Conservation (phyloP, 176 grass and related monocot species). For the Neostapfia colusana region DNA sequence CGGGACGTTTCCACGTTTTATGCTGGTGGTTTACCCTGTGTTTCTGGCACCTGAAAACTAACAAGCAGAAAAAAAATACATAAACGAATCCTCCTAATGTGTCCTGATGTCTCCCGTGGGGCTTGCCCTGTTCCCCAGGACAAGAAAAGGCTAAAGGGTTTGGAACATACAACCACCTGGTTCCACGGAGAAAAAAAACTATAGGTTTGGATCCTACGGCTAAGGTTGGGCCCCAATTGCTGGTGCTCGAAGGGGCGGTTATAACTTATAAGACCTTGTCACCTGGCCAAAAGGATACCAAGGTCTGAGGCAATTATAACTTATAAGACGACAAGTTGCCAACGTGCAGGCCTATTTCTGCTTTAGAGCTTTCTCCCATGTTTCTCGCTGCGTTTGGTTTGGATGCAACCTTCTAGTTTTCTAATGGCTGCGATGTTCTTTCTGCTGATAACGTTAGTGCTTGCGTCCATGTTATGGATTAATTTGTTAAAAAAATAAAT, state of each 20-base stretch:
- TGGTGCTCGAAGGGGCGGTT: not conserved
- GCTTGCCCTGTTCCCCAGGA: conserved; percentile 21
- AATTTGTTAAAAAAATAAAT: not conserved
- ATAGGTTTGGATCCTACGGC: conserved; percentile 15
- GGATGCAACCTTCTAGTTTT: conserved; percentile 42
- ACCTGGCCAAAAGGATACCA: conserved; percentile 30
- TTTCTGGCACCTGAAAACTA: not conserved
- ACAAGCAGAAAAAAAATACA: not conserved
- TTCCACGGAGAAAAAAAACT: conserved; percentile 33
- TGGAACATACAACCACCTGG: not conserved
- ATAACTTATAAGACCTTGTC: conserved; percentile 24
- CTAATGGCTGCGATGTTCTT: conserved; percentile 14
- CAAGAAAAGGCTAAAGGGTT: conserved; percentile 30
- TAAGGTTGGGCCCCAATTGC: conserved; percentile 16
- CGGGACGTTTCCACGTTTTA: not conserved
- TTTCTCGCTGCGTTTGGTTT: conserved; percentile 23
- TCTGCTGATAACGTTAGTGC: conserved; percentile 6
- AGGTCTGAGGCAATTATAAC: conserved; percentile 20
- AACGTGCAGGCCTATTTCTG: not conserved
- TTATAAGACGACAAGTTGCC: conserved; percentile 45
- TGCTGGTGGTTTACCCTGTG: not conserved
- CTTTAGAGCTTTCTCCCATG: conserved; percentile 35
- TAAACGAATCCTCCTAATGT: not conserved
- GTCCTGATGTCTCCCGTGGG: conserved; percentile 21
- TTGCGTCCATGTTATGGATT: conserved; percentile 27